Evolutionary conservation across 2,329 filamentous ascomycete genomes (phyloP), one percentile per base, ranked within the genome.

Genomic region (Phialemonium atrogriseum): DNA sequence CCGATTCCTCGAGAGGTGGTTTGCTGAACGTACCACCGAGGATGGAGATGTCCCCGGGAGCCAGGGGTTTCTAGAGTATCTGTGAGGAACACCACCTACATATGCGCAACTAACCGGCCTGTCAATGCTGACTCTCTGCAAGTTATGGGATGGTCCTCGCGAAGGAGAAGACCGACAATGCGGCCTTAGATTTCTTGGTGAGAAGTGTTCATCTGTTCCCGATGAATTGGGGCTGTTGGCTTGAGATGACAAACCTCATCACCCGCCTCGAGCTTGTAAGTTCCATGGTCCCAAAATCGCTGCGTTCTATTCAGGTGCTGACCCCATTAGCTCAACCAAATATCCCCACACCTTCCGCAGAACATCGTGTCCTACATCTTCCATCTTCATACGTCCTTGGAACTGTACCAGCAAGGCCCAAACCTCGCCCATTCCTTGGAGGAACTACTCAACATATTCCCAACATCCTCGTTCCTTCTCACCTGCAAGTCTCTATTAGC

Each of bases 141-240:
- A 77, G 71, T 11, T 96, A 96, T 49, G 91, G 88, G 8, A 82
- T 96, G 59, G 78, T 95, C 10, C 66, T 96, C 12, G 74, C 85
- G 21, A 94, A 88, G 56, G 82, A 88, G 39, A 94, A 94, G 58
- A 95, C 91, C 47, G 87, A 94, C 44, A 71, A 79, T 26, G 71
- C 83, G 38, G 91, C 91, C 2, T 79, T 89, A 56, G 76, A 83
- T 41, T 94, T 84, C 70, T 69, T 98, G n/a, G 67, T 95, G 31
- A 73, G 77, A 41, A 94, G 88, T 50, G 84, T 95, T 8, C 84
- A 93, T 52, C 64, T 86, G 24, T 94, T 87, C 48, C 84, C 87
- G 2, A 94, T 88, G 73, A 94, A 96, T 51, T 98, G 91, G 91
- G 86, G 87, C 7, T 88, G 87, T 39, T 98, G 91, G 91, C 72